Base-by-base conservation (phyloP, 345 rosid genomes). In the Gynandropsis gynandra region DNA sequence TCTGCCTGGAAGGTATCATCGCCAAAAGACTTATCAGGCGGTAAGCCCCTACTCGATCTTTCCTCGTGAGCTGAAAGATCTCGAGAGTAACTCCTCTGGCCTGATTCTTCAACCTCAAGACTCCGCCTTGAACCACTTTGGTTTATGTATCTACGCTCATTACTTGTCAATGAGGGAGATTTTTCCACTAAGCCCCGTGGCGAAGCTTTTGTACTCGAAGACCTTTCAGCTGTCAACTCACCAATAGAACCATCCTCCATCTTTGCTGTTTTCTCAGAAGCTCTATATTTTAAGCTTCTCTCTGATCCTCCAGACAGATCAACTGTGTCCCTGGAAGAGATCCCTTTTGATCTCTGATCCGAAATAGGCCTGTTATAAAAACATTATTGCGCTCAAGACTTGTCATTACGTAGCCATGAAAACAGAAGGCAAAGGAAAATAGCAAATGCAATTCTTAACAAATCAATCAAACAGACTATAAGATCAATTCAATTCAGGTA, bases 81-180 rank as follows among this genome's bases (percentile, higher is more conserved):
- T 24, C 29, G 29, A 24, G 29, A 2, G 29, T 24, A 2, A 5
- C 29, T 24, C 72, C 87, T 84, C 60, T 86, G 71, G 14, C 78
- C 80, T 27, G 77, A 58, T 72, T 92, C 96, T 61, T 87, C 96
- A 58, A 58, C 56, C 36, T 92, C 98, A 61, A 74, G 74, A 63
- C 72, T 80, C 66, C 88, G 56, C 58, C 95, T 76, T 46, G 60
- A 63, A 66, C 80, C 72, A 61, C 64, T 55, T 62, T 83, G 79
- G 63, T 65, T 76, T 18, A 46, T 42, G 61, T 71, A 70, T 69
- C 90, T 82, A 60, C 88, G 88, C 19, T 92, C 98, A 64, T 76
- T 50, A 77, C 85, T 77, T 8, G 75, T 72, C 29, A 89, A 73
- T 42, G 95, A 83, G 50, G 94, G 88, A 66, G 98, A 87, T 59